A percentile compares a stretch with the other conserved stretches of the same genome.
Evolutionary conservation across 805 yeast species (phyloP).

Genomic region (Kluyveromyces starmeri): DNA sequence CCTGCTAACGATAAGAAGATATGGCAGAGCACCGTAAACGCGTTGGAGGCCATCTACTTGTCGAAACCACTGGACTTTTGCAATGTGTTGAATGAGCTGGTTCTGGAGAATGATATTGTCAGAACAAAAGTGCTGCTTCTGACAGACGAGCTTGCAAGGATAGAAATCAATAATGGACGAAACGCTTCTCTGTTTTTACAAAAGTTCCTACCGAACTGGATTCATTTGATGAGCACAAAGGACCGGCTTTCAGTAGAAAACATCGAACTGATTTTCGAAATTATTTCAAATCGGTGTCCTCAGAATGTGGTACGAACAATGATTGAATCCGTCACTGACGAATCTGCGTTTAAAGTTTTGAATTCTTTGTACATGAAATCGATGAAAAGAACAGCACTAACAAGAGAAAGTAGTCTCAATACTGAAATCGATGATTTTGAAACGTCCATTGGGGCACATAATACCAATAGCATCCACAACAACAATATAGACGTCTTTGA

Average conservation of each 20-base stretch:
- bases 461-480: not conserved
- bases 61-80: slow-evolving; percentile 15
- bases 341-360: not conserved
- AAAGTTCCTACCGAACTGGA: slow-evolving; percentile 26
- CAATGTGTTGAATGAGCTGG: slow-evolving; percentile 6
- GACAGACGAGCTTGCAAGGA: slow-evolving; percentile 21
- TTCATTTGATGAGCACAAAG: slow-evolving; percentile 26
- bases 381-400: not conserved
- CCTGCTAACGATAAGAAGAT: slow-evolving; percentile 17
- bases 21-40: slow-evolving; percentile 25
- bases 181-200: slow-evolving; percentile 25
- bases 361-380: not conserved
- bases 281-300: slow-evolving; percentile 17
- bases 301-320: slow-evolving; percentile 7
- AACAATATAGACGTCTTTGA: slow-evolving; percentile 7
- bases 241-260: slow-evolving; percentile 16
- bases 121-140: slow-evolving; percentile 12
- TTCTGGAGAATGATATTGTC: slow-evolving; percentile 3
- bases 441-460: not conserved
- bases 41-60: slow-evolving; percentile 25
- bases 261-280: slow-evolving; percentile 22
- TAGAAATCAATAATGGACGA: slow-evolving; percentile 23
- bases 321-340: not conserved
- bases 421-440: not conserved
- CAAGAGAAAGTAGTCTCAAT: not conserved